Evolutionary conservation across 768 basidiomycete genomes (phyloP), one percentile per base, ranked within the genome.

Genomic region (Trametes coccinea): DNA sequence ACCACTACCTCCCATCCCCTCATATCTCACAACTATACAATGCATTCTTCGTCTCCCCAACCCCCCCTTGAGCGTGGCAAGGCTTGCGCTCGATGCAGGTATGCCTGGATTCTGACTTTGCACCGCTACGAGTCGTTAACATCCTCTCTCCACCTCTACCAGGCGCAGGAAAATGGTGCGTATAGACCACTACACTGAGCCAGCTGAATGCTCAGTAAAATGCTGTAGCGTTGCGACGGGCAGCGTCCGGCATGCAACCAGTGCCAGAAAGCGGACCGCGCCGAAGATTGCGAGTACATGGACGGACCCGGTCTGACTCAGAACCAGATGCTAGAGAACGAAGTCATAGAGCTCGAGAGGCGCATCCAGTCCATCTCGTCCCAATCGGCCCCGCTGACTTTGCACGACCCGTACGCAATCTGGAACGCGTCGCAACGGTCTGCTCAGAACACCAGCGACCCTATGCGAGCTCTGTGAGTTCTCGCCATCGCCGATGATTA

Each of bases 221-320:
- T 40, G 40, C 8, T 22, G 8, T 55, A 87, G 88, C 84, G 84
- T 77, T 90, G 89, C 65, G 88, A 90, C 66, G 86, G 87, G 16
- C 71, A 69, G 3, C 83, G 83, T 59, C 88, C 88, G 2, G 74
- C 81, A 9, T 90, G 89, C 70, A 82, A 83, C 1, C 87, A 85
- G 44, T 90, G 89, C 74, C 71, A 75, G 27, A 74, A 78, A 7
- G 81, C 84, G 29, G 83, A 85, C 40, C 82, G 86, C 60, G 79
- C 79, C 30, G 87, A 86, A 53, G 85, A 85, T 33, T 90, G 89
- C 71, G 88, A 90, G 73, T 90, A 89, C 71, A 78, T 83, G 5
- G 88, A 89, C 66, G 84, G 83, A 6, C 80, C 79, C 34, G 81
- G 81, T 45, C 81, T 84, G 60, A 84, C 88, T 17, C 76, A 82